These are phyloP conservation scores for Rosa chinensis DNA, from an alignment of 306 rosid species.

Conservation along the genomic window DNA sequence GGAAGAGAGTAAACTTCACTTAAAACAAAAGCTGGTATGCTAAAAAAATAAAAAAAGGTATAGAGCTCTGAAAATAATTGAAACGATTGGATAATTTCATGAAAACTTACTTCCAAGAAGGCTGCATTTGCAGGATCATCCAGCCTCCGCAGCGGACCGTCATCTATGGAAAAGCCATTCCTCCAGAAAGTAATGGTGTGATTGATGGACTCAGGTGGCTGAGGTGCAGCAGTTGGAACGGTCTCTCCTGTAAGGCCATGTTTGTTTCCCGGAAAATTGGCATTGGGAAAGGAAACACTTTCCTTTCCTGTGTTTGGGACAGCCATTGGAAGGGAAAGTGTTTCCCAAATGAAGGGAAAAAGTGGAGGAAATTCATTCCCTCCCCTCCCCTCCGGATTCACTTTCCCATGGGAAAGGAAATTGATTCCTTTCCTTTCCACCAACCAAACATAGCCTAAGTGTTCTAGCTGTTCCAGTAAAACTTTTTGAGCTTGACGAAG, in stretches of 20 bases:
- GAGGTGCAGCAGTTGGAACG: slow-evolving; percentile 53
- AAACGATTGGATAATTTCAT: slow-evolving; percentile 2
- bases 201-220: slow-evolving; percentile 41
- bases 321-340: no score
- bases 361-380: no score
- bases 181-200: slow-evolving; percentile 80
- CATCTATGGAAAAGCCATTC: slow-evolving; percentile 81
- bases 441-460: no score
- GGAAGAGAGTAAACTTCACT: no score
- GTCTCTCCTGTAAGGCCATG: slow-evolving; percentile 68
- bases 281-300: no score
- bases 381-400: no score
- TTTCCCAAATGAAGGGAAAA: no score
- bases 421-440: no score
- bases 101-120: slow-evolving; percentile 66
- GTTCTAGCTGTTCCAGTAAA: slow-evolving; percentile 81
- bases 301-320: no score
- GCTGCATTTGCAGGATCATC: slow-evolving; percentile 83
- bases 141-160: slow-evolving; percentile 66
- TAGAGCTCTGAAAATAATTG: neutral
- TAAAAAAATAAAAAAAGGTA: neutral
- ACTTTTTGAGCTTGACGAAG: slow-evolving; percentile 56
- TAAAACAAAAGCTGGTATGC: neutral
- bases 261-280: no score
- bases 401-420: no score